These are phyloP conservation scores for Mycena capillaripes DNA, from an alignment of 768 basidiomycete genomes.

Conservation along the genomic window DNA sequence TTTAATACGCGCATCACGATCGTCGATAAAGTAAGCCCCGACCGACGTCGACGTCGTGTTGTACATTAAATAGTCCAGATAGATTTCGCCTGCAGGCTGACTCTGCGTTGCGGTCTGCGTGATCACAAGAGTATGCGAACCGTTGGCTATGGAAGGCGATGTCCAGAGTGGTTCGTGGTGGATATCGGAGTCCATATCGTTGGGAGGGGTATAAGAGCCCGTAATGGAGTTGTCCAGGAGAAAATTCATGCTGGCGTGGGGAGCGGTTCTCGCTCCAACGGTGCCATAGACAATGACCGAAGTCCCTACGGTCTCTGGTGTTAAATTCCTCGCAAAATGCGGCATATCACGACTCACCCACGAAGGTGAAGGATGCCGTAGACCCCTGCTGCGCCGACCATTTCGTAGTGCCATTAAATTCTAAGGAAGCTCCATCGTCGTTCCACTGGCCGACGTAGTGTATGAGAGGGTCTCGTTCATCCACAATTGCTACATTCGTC, in stretches of 20 bases:
- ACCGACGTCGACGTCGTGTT: conserved; percentile 12
- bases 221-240: background rate
- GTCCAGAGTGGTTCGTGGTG: conserved; percentile 15
- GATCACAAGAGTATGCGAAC: conserved; percentile 23
- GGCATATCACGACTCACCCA: background rate
- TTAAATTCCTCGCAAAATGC: too few species aligned
- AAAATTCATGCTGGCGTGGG: conserved; percentile 7
- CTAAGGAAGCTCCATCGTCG: background rate
- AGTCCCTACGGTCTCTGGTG: background rate
- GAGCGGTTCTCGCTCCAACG: background rate
- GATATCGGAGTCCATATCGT: background rate
- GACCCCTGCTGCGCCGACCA: background rate
- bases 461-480: conserved; percentile 14
- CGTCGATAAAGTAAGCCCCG: conserved; percentile 22
- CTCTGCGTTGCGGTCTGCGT: conserved; percentile 11
- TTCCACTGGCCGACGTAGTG: conserved; percentile 7
- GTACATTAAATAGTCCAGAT: conserved; percentile 31
- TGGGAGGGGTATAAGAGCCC: background rate
- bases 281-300: conserved; percentile 18
- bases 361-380: conserved; percentile 15
- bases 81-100: background rate
- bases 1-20: conserved; percentile 14
- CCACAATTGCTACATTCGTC: conserved; percentile 14
- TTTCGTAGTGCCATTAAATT: conserved; percentile 18
- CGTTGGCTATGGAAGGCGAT: background rate